Evolutionary conservation across 306 rosid species (phyloP), one percentile per base, ranked within the genome.

Genomic region (Albizia julibrissin): DNA sequence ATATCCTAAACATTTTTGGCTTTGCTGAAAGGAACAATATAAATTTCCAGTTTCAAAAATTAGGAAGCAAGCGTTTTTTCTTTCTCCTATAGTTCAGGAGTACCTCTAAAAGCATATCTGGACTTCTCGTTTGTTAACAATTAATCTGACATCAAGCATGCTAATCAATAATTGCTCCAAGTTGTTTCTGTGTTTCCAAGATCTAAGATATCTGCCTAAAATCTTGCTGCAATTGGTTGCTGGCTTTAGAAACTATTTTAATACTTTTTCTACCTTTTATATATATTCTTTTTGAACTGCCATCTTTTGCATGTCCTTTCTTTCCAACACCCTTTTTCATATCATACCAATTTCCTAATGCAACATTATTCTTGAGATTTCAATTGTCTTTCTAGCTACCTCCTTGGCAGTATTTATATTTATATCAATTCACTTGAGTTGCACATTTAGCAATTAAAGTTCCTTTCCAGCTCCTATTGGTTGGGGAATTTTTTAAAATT

Each of bases 401-500:
- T 21, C 21, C 39, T 14, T 47, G 10, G 31, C 65, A n/a, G 31
- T 46, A 27, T n/a, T 22, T 56, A 49, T 40, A 34, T 22, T 29
- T 46, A 40, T 40, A 22, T 47, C 39, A 27, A 40, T 33, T 69
- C 85, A n/a, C 27, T 74, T 54, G 22, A 34, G n/a, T 26, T 26
- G 40, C 47, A 22, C 52, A 22, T 44, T 62, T 52, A 77, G 56
- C 54, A 33, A 78, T 66, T 43, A 44, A 33, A 44, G 44, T 47
- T 26, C 69, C 56, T 62, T 42, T 26, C 43, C 18, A 10, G 54
- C 74, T 52, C 19, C 39, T 65, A 31, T 44, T 74, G 43, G n/a
- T 47, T 11, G 47, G 19, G 13, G 77, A 83, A 67, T 44, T 69
- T 52, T 80, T 61, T 80, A 2, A 44, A 6, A 59, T 31, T 59